These are phyloP conservation scores for Scorias spongiosa DNA, from an alignment of 2,329 filamentous ascomycete species.

Conservation along the genomic window DNA sequence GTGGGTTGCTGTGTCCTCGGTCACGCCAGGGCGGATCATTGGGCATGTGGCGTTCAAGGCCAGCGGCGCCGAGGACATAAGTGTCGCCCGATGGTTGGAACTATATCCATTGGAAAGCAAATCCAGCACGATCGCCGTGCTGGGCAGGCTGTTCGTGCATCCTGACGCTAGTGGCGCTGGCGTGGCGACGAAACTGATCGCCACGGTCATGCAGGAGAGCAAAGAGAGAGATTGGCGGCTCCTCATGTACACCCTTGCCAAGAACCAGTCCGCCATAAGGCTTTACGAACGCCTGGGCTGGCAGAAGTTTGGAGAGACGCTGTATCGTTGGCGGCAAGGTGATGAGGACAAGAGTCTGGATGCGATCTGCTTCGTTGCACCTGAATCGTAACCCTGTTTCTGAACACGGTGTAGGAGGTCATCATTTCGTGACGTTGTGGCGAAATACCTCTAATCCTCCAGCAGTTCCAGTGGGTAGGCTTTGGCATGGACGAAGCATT, in stretches of 20 bases:
- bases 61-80: constrained; percentile 6
- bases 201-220: constrained; percentile 5
- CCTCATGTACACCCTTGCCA: constrained; percentile 12
- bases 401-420: too few relatives aligned
- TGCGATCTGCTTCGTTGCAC: constrained; percentile 6
- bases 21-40: constrained; percentile 5
- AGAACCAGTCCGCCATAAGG: constrained; percentile 11
- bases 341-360: constrained; percentile 6
- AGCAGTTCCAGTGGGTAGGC: too few relatives aligned
- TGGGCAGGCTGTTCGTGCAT: constrained; percentile 14
- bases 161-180: constrained; percentile 8
- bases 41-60: constrained; percentile 10
- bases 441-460: too few relatives aligned
- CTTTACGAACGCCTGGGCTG: constrained; percentile 13
- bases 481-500: too few relatives aligned
- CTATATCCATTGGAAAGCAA: constrained; percentile 2
- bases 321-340: constrained; percentile 3
- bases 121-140: constrained; percentile 6
- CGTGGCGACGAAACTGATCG: constrained; percentile 8
- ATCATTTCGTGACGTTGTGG: too few relatives aligned
- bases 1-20: constrained; percentile 11
- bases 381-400: background rate
- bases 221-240: constrained; percentile 3
- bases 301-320: constrained; percentile 7
- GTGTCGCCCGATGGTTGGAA: constrained; percentile 7